Percentiles rank a stretch among this genome's conserved stretches.
These are phyloP conservation scores for Serendipita vermifera DNA, from an alignment of 768 basidiomycete genomes.

Conservation along the genomic window DNA sequence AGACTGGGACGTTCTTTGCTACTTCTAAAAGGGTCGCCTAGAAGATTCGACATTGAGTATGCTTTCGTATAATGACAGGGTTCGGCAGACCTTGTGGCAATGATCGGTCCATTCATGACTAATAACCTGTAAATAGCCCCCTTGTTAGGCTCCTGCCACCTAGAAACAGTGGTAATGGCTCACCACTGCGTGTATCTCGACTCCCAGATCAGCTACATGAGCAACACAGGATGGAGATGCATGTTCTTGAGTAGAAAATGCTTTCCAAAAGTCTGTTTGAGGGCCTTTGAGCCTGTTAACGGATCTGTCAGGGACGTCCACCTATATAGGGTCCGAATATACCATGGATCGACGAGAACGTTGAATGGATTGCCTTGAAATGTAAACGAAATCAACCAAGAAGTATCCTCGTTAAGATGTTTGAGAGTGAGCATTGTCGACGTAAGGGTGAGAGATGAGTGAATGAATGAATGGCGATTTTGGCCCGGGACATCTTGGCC, in stretches of 20 bases:
- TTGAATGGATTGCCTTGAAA: neutral
- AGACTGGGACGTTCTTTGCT: neutral
- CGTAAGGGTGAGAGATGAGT: neutral
- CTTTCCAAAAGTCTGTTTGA: slow-evolving; percentile 1
- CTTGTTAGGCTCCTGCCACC: too few relatives aligned
- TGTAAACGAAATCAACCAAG: neutral
- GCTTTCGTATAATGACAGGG: too few relatives aligned
- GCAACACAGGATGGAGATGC: neutral
- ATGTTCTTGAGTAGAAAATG: slow-evolving; percentile 1
- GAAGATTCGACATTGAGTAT: too few relatives aligned
- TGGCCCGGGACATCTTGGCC: too few relatives aligned
- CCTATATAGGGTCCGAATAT: neutral
- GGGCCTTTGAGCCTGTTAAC: neutral
- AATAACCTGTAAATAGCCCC: neutral
- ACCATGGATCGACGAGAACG: slow-evolving; percentile 3
- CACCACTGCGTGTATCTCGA: neutral
- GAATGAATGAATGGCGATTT: too few relatives aligned
- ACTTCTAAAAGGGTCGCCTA: neutral
- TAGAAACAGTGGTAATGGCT: too few relatives aligned
- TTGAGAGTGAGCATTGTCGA: neutral
- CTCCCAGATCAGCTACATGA: neutral
- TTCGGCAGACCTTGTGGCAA: neutral
- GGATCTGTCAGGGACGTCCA: neutral
- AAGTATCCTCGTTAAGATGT: slow-evolving; percentile 1
- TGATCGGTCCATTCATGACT: slow-evolving; percentile 3